Percentiles rank a stretch among this genome's conserved stretches.
Conservation (phyloP, 352 stramenopile genomes). For the Globisporangium spinosum region DNA sequence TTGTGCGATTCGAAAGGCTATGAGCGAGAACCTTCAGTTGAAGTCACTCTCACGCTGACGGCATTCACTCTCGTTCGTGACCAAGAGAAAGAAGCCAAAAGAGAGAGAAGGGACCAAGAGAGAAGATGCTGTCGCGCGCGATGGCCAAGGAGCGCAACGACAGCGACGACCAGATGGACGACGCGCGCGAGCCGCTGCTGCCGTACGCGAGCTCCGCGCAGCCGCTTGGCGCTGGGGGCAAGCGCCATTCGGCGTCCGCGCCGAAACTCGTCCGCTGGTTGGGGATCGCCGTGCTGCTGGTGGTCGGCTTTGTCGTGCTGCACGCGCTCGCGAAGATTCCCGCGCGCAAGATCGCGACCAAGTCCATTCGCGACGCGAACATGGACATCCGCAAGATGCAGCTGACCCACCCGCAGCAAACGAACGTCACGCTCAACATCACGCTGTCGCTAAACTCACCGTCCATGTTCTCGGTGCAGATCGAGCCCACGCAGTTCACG, state of each 20-base stretch:
- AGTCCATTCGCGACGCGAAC: constrained; percentile 49
- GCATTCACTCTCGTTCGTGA: constrained; percentile 4
- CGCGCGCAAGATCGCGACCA: constrained; percentile 47
- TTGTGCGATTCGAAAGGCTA: not conserved
- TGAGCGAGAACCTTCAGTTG: constrained; percentile 5
- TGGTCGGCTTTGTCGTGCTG: constrained; percentile 30
- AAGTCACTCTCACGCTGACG: constrained; percentile 10
- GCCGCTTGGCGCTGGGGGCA: not conserved
- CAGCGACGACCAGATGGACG: constrained; percentile 5
- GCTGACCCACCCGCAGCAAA: constrained; percentile 35
- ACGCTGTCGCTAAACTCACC: constrained; percentile 41
- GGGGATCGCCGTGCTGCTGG: constrained; percentile 4
- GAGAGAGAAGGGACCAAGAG: not conserved
- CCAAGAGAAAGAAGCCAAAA: not conserved
- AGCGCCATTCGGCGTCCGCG: constrained; percentile 1
- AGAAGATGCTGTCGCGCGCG: constrained; percentile 15
- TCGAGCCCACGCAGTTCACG: constrained; percentile 44
- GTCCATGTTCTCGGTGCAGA: constrained; percentile 46
- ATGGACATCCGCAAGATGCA: constrained; percentile 64
- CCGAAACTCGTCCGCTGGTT: constrained; percentile 14
- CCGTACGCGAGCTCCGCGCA: constrained; percentile 10
- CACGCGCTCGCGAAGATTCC: constrained; percentile 49
- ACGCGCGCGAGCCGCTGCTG: constrained; percentile 18
- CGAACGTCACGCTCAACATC: constrained; percentile 44
- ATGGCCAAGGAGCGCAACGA: constrained; percentile 19